Evolutionary conservation across 352 stramenopile genomes (phyloP).

Genomic region (Saprolegnia diclina): DNA sequence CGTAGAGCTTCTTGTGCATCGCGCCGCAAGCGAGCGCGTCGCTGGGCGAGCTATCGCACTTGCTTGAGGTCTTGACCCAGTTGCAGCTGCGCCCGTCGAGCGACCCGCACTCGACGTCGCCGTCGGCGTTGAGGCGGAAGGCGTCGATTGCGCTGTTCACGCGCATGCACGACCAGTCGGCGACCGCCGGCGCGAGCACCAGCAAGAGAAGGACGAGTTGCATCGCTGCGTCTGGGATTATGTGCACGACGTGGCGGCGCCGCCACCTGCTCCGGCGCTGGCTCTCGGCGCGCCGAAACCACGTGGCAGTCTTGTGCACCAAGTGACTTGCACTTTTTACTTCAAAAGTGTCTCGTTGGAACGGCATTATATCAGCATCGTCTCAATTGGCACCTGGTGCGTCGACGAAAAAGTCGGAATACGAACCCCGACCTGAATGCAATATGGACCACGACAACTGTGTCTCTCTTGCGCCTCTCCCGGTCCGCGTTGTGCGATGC

Average conservation of each 20-base stretch:
- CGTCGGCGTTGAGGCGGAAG: not conserved
- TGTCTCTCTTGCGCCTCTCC: too few species aligned
- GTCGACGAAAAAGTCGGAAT: not conserved
- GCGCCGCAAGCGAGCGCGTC: not conserved
- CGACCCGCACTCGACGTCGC: conserved; percentile 18
- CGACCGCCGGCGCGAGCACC: not conserved
- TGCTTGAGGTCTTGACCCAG: not conserved
- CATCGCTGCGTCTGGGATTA: not conserved
- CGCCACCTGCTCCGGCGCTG: not conserved
- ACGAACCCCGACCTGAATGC: too few species aligned
- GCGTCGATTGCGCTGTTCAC: not conserved
- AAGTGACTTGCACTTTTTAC: not conserved
- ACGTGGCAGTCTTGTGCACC: not conserved
- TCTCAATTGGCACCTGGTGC: not conserved
- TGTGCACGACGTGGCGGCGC: not conserved
- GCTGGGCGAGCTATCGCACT: conserved; percentile 3
- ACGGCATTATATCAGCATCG: not conserved
- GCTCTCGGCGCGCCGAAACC: not conserved
- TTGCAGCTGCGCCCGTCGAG: not conserved
- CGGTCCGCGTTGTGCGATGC: too few species aligned
- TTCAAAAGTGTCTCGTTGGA: not conserved
- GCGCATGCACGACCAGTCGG: conserved; percentile 5
- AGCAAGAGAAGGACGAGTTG: not conserved
- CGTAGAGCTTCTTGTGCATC: not conserved
- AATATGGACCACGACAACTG: too few species aligned